These are phyloP conservation scores for Chrysoporthe deuterocubensis DNA, from an alignment of 2,329 filamentous ascomycete genomes.

Conservation along the genomic window DNA sequence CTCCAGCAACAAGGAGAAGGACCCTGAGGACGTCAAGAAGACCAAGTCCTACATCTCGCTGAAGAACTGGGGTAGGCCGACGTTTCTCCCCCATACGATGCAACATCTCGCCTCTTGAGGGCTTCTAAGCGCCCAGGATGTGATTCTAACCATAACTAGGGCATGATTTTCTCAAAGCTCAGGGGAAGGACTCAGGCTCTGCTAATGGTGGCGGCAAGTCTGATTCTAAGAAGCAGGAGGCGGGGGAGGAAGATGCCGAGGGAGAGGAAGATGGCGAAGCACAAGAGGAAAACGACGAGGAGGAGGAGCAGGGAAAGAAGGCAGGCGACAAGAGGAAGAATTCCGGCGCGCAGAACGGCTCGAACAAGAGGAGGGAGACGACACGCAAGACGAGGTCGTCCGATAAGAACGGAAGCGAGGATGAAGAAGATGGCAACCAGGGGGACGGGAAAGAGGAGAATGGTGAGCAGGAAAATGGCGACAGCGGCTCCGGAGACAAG, in stretches of 20 bases:
- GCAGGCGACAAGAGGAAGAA: slow-evolving; percentile 28
- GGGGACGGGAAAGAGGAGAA: slow-evolving; percentile 29
- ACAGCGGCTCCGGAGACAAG: slow-evolving; percentile 21
- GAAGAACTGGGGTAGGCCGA: slow-evolving; percentile 58
- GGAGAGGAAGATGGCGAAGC: slow-evolving; percentile 22
- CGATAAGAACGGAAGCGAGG: slow-evolving; percentile 19
- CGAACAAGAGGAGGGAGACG: slow-evolving; percentile 32
- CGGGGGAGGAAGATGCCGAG: slow-evolving; percentile 9
- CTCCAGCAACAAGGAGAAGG: slow-evolving; percentile 58
- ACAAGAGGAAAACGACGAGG: slow-evolving; percentile 15
- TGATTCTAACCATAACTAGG: slow-evolving; percentile 30
- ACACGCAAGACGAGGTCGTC: slow-evolving; percentile 28
- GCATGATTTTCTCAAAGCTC: slow-evolving; percentile 54
- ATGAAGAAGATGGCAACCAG: slow-evolving; percentile 24
- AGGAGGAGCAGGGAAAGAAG: slow-evolving; percentile 27
- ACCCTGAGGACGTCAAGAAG: slow-evolving; percentile 48
- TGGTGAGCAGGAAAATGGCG: slow-evolving; percentile 26
- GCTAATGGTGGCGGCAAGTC: slow-evolving; percentile 17
- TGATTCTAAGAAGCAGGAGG: slow-evolving; percentile 18
- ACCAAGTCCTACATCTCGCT: slow-evolving; percentile 58
- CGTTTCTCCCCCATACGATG: not conserved
- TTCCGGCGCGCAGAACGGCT: slow-evolving; percentile 28
- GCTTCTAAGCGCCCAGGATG: not conserved
- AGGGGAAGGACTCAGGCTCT: slow-evolving; percentile 26
- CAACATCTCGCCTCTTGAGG: not conserved